phyloP scores from a whole-genome alignment of 2,329 filamentous ascomycete species.

The Stagonosporopsis rhizophila region DNA sequence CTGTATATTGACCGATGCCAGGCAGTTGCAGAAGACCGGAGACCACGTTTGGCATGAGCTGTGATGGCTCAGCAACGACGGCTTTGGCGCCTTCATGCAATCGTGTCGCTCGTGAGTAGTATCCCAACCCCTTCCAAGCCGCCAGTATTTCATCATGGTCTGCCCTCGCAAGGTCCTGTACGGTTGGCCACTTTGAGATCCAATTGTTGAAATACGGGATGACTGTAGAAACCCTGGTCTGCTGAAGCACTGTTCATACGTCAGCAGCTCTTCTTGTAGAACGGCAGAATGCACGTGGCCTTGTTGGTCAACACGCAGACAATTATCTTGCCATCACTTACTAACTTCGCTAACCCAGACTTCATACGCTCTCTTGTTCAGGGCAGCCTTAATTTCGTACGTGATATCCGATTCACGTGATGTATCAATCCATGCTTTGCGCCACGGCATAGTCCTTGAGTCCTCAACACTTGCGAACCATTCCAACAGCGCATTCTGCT shows the following conservation, averaged over 20 bases:
- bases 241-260: slow-evolving; percentile 61
- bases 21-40: slow-evolving; percentile 60
- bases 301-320: slow-evolving; percentile 11
- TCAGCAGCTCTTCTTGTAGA: background rate
- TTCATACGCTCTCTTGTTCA: slow-evolving; percentile 67
- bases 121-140: slow-evolving; percentile 68
- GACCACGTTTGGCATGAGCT: slow-evolving; percentile 55
- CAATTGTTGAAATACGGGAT: slow-evolving; percentile 69
- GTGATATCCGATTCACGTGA: slow-evolving; percentile 28
- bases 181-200: slow-evolving; percentile 67
- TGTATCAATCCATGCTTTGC: slow-evolving; percentile 64
- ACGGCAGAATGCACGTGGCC: slow-evolving; percentile 24
- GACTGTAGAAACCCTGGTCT: slow-evolving; percentile 68
- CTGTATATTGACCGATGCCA: slow-evolving; percentile 68
- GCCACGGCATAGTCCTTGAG: slow-evolving; percentile 50
- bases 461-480: slow-evolving; percentile 45
- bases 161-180: slow-evolving; percentile 63
- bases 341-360: slow-evolving; percentile 72
- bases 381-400: slow-evolving; percentile 45
- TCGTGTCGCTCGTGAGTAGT: slow-evolving; percentile 69
- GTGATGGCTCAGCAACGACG: slow-evolving; percentile 47
- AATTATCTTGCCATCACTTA: slow-evolving; percentile 28
- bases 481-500: slow-evolving; percentile 30
- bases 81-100: slow-evolving; percentile 64
- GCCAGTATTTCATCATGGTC: slow-evolving; percentile 63